Base-by-base conservation (phyloP, 352 stramenopile genomes). In the Phytophthora rubi region DNA sequence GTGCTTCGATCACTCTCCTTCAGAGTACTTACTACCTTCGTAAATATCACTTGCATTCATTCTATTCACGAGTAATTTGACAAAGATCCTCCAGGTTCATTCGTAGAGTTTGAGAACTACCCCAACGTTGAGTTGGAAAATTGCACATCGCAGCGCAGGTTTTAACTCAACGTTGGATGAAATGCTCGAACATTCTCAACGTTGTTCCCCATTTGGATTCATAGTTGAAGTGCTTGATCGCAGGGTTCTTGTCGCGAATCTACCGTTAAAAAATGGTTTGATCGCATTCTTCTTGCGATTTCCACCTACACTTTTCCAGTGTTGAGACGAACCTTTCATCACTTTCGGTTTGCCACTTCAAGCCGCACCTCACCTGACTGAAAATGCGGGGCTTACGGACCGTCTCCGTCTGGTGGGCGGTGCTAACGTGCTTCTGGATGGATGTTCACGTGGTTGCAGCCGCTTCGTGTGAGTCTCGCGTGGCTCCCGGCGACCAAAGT, bases 401-500 rank as follows among this genome's bases (percentile, higher is more conserved):
- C 42, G 10, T 62, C 23, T 16, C 12, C 51, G n/a, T 65, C 23
- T 4, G 66, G 12, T 75, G 52, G 56, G 10, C n/a, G 13, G 28
- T 39, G 4, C 12, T 75, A 35, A 35, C 42, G 6, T 60, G 37
- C 21, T 35, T 71, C n/a, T 63, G 30, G 55, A 12, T 62, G 3
- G 6, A 18, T 10, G 7, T 26, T 30, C 30, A 62, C 55, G 33
- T 37, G 42, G 37, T 30, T 23, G 15, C n/a, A 9, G 12, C 45
- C 23, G 23, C 23, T 54, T 62, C 30, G 7, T 75, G 68, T 52
- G 61, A n/a, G 12, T 39, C 61, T 53, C 62, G 48, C 6, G 60
- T 75, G 8, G 30, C 73, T 4, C 13, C 44, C 7, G 70, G 67
- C 15, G 76, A 83, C 28, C 53, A 68, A 49, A 28, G 13, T 15